Percentiles rank a stretch among this genome's conserved stretches.
These are phyloP conservation scores for Rubroshorea leprosula DNA, from an alignment of 345 rosid species.

Conservation along the genomic window DNA sequence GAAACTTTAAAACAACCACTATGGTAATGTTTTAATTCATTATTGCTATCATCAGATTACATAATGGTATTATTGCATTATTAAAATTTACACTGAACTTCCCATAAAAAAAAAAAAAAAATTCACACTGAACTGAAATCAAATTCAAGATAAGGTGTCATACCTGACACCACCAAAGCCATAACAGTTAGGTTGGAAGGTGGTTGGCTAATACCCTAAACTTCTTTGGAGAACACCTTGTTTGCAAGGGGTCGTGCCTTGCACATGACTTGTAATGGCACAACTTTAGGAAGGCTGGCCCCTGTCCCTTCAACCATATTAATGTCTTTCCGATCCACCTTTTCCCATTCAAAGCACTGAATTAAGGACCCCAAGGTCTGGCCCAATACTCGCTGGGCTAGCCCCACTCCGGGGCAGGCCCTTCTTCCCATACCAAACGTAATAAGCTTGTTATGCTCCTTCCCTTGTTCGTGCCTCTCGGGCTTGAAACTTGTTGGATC, in stretches of 20 bases:
- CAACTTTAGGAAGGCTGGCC: conserved; percentile 31
- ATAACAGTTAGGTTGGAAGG: too few relatives aligned
- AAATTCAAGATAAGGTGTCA: too few relatives aligned
- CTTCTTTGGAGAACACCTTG: background rate
- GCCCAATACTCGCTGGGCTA: conserved; percentile 34
- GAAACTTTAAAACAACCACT: too few relatives aligned
- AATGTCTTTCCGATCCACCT: conserved; percentile 22
- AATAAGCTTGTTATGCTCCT: conserved; percentile 26
- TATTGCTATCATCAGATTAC: too few relatives aligned
- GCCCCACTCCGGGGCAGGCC: conserved; percentile 42
- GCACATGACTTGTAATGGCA: conserved; percentile 36
- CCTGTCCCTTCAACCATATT: conserved; percentile 41
- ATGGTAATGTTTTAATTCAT: too few relatives aligned
- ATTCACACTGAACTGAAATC: too few relatives aligned
- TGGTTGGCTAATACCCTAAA: too few relatives aligned
- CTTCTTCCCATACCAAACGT: conserved; percentile 49
- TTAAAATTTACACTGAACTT: too few relatives aligned
- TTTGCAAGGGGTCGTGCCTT: conserved; percentile 23
- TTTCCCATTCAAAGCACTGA: conserved; percentile 53
- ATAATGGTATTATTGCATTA: too few relatives aligned
- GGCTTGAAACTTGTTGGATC: conserved; percentile 40
- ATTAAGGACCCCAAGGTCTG: conserved; percentile 35
- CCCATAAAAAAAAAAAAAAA: too few relatives aligned
- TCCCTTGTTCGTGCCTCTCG: conserved; percentile 30
- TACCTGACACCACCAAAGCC: too few relatives aligned